phyloP scores from a whole-genome alignment of 768 basidiomycete genomes.

The Termitomyces heimii region DNA sequence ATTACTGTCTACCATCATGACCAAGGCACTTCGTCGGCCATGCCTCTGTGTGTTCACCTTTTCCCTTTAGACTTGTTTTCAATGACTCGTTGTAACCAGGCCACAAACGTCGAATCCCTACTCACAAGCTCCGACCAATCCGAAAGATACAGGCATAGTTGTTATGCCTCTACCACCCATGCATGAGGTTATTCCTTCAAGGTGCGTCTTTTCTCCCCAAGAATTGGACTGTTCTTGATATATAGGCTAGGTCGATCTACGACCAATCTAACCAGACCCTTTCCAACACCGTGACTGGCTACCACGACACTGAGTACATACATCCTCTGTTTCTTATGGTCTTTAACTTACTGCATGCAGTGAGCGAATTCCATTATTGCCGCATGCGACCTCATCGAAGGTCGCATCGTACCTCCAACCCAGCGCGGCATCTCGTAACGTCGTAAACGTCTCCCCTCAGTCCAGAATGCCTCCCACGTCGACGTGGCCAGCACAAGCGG shows the following conservation, averaged over 20 bases:
- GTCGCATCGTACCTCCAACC: constrained; percentile 22
- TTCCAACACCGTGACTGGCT: constrained; percentile 2
- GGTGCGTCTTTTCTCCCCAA: constrained; percentile 15
- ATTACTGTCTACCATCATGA: constrained; percentile 19
- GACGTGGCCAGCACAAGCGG: constrained; percentile 15
- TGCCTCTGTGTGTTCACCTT: constrained; percentile 25
- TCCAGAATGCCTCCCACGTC: constrained; percentile 13
- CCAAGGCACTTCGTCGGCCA: constrained; percentile 3
- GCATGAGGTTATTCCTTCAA: constrained; percentile 29
- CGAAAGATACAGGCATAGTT: constrained; percentile 22
- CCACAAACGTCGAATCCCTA: constrained; percentile 12
- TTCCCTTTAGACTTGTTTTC: neutral
- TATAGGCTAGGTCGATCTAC: constrained; percentile 15
- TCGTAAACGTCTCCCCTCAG: constrained; percentile 19
- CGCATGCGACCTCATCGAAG: constrained; percentile 24
- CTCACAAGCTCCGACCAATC: constrained; percentile 15
- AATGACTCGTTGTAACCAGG: constrained; percentile 3
- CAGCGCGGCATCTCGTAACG: constrained; percentile 10
- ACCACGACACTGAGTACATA: constrained; percentile 25
- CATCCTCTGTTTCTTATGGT: neutral
- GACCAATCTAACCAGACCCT: constrained; percentile 18
- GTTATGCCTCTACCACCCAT: constrained; percentile 38
- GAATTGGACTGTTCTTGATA: neutral
- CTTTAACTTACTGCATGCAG: constrained; percentile 24
- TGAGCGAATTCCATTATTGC: constrained; percentile 49